Evolutionary conservation across 1,284 basidiomycete genomes (phyloP).

Genomic region (Microbotryum saponariae): DNA sequence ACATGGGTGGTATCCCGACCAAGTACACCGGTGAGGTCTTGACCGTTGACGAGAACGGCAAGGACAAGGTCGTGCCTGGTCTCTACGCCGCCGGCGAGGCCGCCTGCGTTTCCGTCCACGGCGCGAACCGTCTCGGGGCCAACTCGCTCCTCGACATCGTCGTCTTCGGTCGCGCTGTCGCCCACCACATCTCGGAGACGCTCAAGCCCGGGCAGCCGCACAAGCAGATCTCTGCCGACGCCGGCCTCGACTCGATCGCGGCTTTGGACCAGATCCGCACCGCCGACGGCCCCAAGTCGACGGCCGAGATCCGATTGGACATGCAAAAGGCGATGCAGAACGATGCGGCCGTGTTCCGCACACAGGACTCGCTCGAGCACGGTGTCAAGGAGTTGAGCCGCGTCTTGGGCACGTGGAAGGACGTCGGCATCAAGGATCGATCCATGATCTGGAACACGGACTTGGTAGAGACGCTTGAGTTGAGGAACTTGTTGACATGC

Average conservation of each 20-base stretch:
- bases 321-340: slow-evolving; percentile 94
- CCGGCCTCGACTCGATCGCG: slow-evolving; percentile 77
- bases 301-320: slow-evolving; percentile 80
- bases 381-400: slow-evolving; percentile 79
- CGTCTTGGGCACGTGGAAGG: slow-evolving; percentile 79
- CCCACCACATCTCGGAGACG: slow-evolving; percentile 93
- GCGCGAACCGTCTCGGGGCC: slow-evolving; percentile 98
- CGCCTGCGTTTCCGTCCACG: slow-evolving; percentile 97
- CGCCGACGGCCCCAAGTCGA: slow-evolving; percentile 71
- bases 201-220: slow-evolving; percentile 84
- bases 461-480: slow-evolving; percentile 91
- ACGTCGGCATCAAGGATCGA: slow-evolving; percentile 93
- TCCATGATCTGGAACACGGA: slow-evolving; percentile 99
- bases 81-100: slow-evolving; percentile 98
- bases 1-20: slow-evolving; percentile 98
- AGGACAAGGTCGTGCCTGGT: slow-evolving; percentile 92
- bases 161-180: slow-evolving; percentile 96
- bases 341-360: slow-evolving; percentile 55
- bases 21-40: slow-evolving; percentile 97
- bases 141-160: slow-evolving; percentile 99
- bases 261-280: slow-evolving; percentile 83
- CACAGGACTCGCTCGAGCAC: slow-evolving; percentile 81
- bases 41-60: slow-evolving; percentile 72
- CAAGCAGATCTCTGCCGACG: slow-evolving; percentile 77
- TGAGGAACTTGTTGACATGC: slow-evolving; percentile 89